Base-by-base conservation (phyloP, 31 red algal species). In the Bonnemaisonia californica region DNA sequence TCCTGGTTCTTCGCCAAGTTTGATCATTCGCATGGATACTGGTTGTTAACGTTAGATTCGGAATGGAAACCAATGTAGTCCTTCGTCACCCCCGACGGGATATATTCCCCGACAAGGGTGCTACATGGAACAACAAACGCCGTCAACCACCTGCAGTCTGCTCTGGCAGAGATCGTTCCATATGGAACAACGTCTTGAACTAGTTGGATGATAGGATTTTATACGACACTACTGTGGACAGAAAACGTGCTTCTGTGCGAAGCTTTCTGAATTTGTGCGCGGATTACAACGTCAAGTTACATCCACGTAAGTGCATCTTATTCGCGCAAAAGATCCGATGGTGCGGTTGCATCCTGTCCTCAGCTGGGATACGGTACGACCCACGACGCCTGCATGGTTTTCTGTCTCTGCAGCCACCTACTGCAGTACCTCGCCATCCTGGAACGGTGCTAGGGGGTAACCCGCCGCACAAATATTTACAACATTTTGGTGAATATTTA, bases 261-360 rank as follows among this genome's bases (percentile, higher is more conserved):
- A 21, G 4, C 3, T 68, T 86, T 33, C 77, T 86, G 36, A 57
- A 51, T 11, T 1, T 77, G 1, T 86, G 82, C 28, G 61, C 39
- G 2, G 61, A 66, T 7, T 41, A 77, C 40, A 69, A 69, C 1
- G 11, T 86, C 38, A 76, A 77, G 59, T 60, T 86, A 7, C 70
- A 86, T 28, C 71, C 61, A 5, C 41, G 16, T 18, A 76, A 86
- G 57, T 77, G 82, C 59, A 76, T 51, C 56, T 36, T 86, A 11
- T 86, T 86, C 45, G 47, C 72, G 1, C 65, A 0, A 11, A 24
- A 40, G 2, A 27, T 86, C 30, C 70, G 56, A 27, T 86, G 57
- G 82, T 86, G 70, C 54, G 82, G 71, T 35, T 57, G 82, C 13
- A 1, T 76, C n/a, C n/a, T 86, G 18, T 77, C 82, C 56, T 32